Conservation (phyloP, 208 protist species). For the Balamuthia mandrillaris region DNA sequence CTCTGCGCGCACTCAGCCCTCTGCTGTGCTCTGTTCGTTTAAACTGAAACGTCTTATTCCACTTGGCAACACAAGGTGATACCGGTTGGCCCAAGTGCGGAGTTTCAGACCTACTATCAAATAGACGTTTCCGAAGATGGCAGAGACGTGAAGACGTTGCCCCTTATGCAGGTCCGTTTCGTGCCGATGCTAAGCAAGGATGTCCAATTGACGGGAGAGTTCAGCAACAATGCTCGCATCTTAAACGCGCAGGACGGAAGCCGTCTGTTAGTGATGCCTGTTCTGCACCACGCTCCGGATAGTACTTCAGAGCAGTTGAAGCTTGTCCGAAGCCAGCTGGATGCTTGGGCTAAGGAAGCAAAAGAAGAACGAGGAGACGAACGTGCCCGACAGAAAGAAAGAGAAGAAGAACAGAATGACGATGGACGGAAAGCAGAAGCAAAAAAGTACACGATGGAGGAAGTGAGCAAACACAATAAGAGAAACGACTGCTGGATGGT, state of each 20-base stretch:
- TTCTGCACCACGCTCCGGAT: constrained; percentile 17
- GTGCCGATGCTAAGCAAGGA: constrained; percentile 6
- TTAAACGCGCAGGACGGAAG: not conserved
- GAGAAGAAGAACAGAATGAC: no score
- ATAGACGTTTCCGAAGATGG: constrained; percentile 1
- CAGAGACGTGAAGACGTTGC: not conserved
- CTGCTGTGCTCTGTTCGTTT: no score
- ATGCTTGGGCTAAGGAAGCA: no score
- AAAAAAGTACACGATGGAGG: constrained; percentile 10
- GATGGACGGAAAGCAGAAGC: not conserved
- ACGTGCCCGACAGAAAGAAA: no score
- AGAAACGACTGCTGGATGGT: constrained; percentile 34
- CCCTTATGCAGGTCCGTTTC: constrained; percentile 15
- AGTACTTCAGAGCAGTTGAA: not conserved
- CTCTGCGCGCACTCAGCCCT: not conserved
- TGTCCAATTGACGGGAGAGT: constrained; percentile 9
- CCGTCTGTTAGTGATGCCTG: not conserved
- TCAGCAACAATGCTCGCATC: not conserved
- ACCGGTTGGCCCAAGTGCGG: not conserved
- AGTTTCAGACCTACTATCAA: not conserved
- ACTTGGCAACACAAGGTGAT: no score
- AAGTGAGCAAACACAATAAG: constrained; percentile 12
- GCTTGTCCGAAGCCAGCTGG: constrained; percentile 4
- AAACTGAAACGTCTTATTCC: no score
- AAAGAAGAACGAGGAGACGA: no score